A percentile compares a stretch with the other conserved stretches of the same genome.
Conservation (phyloP, 768 basidiomycete species). For the Tylopilus subfusipes region DNA sequence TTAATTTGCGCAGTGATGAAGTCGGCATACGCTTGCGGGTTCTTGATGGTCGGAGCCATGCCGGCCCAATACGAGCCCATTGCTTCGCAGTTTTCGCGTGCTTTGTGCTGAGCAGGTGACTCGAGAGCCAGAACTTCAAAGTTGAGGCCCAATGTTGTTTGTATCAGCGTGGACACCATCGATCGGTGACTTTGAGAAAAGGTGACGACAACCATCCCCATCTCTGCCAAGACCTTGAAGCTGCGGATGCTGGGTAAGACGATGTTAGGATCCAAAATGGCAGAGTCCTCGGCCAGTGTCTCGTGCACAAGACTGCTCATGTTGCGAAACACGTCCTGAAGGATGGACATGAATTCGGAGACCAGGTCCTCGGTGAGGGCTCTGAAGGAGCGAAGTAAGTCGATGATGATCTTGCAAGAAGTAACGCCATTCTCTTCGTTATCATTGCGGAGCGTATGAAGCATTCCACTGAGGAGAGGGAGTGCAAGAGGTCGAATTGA, state of each 20-base stretch:
- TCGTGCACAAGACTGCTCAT: conserved; percentile 70
- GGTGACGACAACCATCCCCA: conserved; percentile 87
- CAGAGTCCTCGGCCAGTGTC: conserved; percentile 66
- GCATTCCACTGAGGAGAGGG: conserved; percentile 73
- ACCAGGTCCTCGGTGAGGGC: conserved; percentile 69
- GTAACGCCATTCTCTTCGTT: conserved; percentile 94
- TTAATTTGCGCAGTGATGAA: conserved; percentile 89
- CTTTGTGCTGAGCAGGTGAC: conserved; percentile 75
- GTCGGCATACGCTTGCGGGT: conserved; percentile 72
- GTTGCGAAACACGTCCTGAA: conserved; percentile 74
- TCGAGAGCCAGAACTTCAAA: conserved; percentile 77
- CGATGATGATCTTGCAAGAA: conserved; percentile 88
- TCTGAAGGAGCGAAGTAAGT: conserved; percentile 78
- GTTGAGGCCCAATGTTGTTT: conserved; percentile 69
- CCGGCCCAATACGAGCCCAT: conserved; percentile 83
- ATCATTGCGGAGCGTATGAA: conserved; percentile 80
- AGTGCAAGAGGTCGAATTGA: conserved; percentile 64
- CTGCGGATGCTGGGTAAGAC: conserved; percentile 74
- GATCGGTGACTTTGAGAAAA: conserved; percentile 80
- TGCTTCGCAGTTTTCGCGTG: conserved; percentile 73
- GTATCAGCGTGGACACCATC: conserved; percentile 61
- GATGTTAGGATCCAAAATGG: conserved; percentile 48
- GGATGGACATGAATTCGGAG: conserved; percentile 74
- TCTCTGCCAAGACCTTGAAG: conserved; percentile 92
- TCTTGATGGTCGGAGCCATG: conserved; percentile 72